Percentiles rank a stretch among this genome's conserved stretches.
These are phyloP conservation scores for Coemansia sp. DNA, from an alignment of 192 early-diverging fungal genomes.

Conservation along the genomic window DNA sequence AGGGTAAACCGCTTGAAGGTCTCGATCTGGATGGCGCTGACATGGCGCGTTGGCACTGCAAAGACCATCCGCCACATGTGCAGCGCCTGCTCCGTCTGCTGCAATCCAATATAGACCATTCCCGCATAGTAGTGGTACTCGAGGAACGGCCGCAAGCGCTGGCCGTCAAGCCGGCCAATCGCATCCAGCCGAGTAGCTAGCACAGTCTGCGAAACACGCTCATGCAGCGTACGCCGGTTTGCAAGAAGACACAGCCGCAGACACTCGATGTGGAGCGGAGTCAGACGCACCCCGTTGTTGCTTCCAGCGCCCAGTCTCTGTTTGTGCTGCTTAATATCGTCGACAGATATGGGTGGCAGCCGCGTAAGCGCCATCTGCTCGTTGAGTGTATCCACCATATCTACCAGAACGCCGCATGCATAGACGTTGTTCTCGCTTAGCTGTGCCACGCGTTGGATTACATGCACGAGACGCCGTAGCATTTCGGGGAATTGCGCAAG, in stretches of 20 bases:
- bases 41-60: conserved; percentile 33
- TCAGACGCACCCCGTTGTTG: conserved; percentile 35
- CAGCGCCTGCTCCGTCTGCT: conserved; percentile 18
- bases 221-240: conserved; percentile 18
- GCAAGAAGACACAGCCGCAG: conserved; percentile 37
- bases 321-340: background rate
- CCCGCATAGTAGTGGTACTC: conserved; percentile 42
- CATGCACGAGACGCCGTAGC: conserved; percentile 24
- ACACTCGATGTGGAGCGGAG: conserved; percentile 46
- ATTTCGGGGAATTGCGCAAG: conserved; percentile 20
- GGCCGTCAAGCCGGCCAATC: conserved; percentile 16
- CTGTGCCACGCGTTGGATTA: background rate
- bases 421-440: background rate
- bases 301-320: conserved; percentile 11
- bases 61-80: conserved; percentile 41
- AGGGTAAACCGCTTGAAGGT: conserved; percentile 44
- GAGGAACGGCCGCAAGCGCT: conserved; percentile 26
- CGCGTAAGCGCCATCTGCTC: conserved; percentile 21
- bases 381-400: conserved; percentile 25
- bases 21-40: conserved; percentile 37
- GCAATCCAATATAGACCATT: conserved; percentile 42
- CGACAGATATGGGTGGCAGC: background rate
- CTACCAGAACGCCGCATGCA: conserved; percentile 18
- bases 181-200: conserved; percentile 22
- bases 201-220: conserved; percentile 13